Evolutionary conservation across 1,139 yeast genomes (phyloP), one percentile per base, ranked within the genome.

Genomic region (Pichia sp.): DNA sequence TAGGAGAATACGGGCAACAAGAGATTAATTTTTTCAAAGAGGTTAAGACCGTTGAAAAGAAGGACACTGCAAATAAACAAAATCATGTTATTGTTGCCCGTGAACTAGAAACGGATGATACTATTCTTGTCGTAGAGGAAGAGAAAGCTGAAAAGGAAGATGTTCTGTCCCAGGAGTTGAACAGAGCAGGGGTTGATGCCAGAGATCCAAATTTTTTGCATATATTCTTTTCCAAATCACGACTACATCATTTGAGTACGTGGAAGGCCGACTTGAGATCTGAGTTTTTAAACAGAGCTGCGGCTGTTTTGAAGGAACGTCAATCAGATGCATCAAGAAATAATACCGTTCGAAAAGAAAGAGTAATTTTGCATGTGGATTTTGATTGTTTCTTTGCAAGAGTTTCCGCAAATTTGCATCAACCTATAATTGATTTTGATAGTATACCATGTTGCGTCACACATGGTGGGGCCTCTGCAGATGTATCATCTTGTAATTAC

Each of bases 301-400:
- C 76, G 0, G 60, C 64, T 3, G 63, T 63, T 7, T 53, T 63
- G 1, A 50, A 47, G 45, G 52, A 59, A 16, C 52, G 62, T 15
- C 23, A 34, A 19, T 31, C 29, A 8, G 29, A 11, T 26, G 10
- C 5, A 10, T 8, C 5, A 4, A 11, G 38, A 11, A 44, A 8
- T 3, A 11, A 8, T 26, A 34, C 30, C 2, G n/a, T 15, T 8
- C 13, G 10, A 8, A 13, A 23, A 3, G n/a, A 40, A 8, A 15
- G 50, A 45, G 69, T 77, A 0, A 79, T 90, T 19, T 69, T 90
- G 58, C 98, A 93, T 69, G 77, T 92, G 40, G 99, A 93, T 68
- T 93, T 90, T 69, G 99, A 93, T 68, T 90, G 96, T 61, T 93
- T 93, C 65, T 93, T 93, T 70, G 97, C 92, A 0, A 78, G 96